Conservation (phyloP, 106 monocot genomes). For the Dioscorea zingiberensis region DNA sequence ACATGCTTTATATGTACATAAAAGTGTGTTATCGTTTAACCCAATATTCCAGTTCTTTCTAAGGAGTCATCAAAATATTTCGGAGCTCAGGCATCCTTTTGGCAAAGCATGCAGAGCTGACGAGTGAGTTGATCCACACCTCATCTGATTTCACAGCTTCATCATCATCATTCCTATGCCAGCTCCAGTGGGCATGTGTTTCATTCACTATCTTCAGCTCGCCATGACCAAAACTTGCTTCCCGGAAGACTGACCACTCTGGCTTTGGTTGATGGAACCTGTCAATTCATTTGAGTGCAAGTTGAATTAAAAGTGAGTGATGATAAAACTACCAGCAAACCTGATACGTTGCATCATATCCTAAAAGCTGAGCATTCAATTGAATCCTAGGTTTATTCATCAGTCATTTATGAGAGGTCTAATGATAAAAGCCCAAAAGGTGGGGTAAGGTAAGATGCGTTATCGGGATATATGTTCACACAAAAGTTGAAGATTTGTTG, state of each 20-base stretch:
- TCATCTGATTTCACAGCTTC: constrained; percentile 64
- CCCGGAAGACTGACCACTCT: constrained; percentile 81
- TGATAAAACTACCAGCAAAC: too few relatives aligned
- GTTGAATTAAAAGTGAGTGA: not conserved
- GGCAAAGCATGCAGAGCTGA: constrained; percentile 43
- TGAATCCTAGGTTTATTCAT: too few relatives aligned
- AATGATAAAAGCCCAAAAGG: too few relatives aligned
- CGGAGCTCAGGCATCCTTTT: constrained; percentile 24
- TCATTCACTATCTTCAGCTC: constrained; percentile 68
- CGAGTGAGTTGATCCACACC: constrained; percentile 83
- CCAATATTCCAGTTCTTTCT: not conserved
- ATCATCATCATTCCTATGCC: constrained; percentile 96
- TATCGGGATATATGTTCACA: too few relatives aligned
- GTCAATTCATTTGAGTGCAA: not conserved
- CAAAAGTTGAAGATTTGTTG: too few relatives aligned
- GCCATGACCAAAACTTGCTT: constrained; percentile 95
- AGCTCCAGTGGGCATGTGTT: constrained; percentile 85
- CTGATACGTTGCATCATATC: too few relatives aligned
- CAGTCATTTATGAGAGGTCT: too few relatives aligned
- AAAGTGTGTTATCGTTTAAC: not conserved
- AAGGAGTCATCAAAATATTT: constrained; percentile 37
- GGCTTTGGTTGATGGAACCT: constrained; percentile 85
- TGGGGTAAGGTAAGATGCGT: too few relatives aligned
- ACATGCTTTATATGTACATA: too few relatives aligned
- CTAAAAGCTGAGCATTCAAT: too few relatives aligned